These are phyloP conservation scores for Debaryomycetaceae sp. DNA, from an alignment of 1,139 yeast species.

Conservation along the genomic window DNA sequence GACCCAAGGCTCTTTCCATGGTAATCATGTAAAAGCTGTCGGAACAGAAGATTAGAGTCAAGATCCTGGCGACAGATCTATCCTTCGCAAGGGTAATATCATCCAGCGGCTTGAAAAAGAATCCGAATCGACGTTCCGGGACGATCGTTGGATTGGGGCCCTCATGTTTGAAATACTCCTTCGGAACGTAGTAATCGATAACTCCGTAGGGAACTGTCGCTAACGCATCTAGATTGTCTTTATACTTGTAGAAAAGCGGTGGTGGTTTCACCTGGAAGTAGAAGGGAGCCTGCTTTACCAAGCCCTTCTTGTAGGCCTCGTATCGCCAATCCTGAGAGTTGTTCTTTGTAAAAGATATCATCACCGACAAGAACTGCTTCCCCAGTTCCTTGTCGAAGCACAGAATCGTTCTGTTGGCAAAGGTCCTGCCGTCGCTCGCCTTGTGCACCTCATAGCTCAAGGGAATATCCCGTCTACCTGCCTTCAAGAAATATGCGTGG, in stretches of 20 bases:
- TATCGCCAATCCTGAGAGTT: conserved; percentile 18
- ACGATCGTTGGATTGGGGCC: conserved; percentile 12
- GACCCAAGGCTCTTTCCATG: conserved; percentile 23
- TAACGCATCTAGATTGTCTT: conserved; percentile 25
- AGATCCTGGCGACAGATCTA: conserved; percentile 16
- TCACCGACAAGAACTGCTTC: conserved; percentile 29
- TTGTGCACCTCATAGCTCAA: conserved; percentile 55
- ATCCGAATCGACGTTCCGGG: conserved; percentile 31
- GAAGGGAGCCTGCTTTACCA: not conserved
- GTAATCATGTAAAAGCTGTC: conserved; percentile 21
- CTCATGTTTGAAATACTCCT: conserved; percentile 22
- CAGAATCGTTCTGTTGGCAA: conserved; percentile 25
- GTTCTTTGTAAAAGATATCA: conserved; percentile 23
- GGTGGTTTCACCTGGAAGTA: conserved; percentile 17
- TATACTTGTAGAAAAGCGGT: conserved; percentile 28
- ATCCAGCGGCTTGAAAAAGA: conserved; percentile 32
- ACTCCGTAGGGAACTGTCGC: conserved; percentile 20
- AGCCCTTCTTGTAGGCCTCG: conserved; percentile 12
- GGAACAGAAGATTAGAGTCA: conserved; percentile 19
- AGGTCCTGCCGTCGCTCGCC: conserved; percentile 34
- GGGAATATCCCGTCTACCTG: conserved; percentile 48
- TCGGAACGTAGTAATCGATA: conserved; percentile 28
- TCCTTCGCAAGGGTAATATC: conserved; percentile 22
- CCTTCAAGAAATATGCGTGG: conserved; percentile 37
- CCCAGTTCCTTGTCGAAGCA: conserved; percentile 28